Evolutionary conservation across 495 filamentous ascomycete species (phyloP), one percentile per base, ranked within the genome.

Genomic region (Aspergillus heteromorphus): DNA sequence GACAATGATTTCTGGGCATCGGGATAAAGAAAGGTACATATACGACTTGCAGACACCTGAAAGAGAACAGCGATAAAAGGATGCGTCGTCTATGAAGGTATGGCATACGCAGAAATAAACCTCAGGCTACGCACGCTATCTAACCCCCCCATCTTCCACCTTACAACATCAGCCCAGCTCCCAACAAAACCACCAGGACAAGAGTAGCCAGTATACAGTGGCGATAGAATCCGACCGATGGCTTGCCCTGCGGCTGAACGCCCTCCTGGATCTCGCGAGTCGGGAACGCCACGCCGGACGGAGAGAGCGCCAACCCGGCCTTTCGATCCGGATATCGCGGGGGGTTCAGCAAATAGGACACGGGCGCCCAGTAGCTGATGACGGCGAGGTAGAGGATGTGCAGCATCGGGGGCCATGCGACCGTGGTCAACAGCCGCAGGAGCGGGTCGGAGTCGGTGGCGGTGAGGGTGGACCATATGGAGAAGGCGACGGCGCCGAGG

Each of bases 341-440:
- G 34, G 63, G 60, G 7, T 54, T 57, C 18, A 68, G 9, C 4
- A 72, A 40, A 56, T 68, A 70, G 2, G 62, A 30, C 3, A 73
- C 48, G 0, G 69, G 67, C 4, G 66, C 61, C 62, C 59, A 67
- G 19, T 60, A 54, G 29, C 60, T 65, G 11, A 19, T 45, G 10
- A 70, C 16, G 5, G 50, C 29, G 13, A 73, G 48, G 21, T 65
- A 63, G 42, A 51, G 59, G 2, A 69, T 42, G 19, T 73, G 61
- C 25, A 72, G 45, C 19, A 73, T 27, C 5, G 66, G 63, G 2
- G 69, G 69, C 59, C 60, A 73, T 0, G 60, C 61, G 18, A 68
- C 18, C 13, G 60, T 61, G 0, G 60, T 61, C 1, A 70, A 51
- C 1, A 66, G n/a, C 4, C 18, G 17, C 6, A 40, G 38, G 2